phyloP scores from a whole-genome alignment of 768 basidiomycete species.

The Fistulinella prunicolor region DNA sequence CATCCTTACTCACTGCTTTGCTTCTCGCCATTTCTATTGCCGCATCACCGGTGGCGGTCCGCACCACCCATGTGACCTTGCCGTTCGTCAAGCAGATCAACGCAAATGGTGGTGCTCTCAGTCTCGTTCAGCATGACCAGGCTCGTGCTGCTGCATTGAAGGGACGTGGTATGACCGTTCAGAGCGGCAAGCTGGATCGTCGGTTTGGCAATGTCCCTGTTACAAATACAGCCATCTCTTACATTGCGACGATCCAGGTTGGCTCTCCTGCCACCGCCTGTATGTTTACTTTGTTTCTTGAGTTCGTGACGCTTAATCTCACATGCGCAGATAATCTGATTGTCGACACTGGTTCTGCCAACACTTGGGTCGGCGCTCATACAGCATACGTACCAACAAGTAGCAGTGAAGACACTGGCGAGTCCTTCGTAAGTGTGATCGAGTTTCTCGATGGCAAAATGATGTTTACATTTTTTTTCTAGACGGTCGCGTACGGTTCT shows the following conservation, averaged over 20 bases:
- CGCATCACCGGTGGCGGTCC: constrained; percentile 42
- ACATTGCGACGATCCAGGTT: constrained; percentile 42
- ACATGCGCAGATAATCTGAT: constrained; percentile 45
- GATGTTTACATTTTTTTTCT: background rate
- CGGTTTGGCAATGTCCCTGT: constrained; percentile 33
- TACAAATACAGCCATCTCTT: constrained; percentile 40
- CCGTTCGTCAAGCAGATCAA: constrained; percentile 54
- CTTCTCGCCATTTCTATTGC: constrained; percentile 45
- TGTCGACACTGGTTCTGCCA: constrained; percentile 62
- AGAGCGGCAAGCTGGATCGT: constrained; percentile 12
- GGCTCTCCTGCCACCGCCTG: constrained; percentile 55
- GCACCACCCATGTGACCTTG: constrained; percentile 41
- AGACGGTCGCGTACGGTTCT: constrained; percentile 59
- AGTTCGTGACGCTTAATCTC: background rate
- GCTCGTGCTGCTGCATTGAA: constrained; percentile 46
- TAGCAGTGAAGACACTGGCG: constrained; percentile 44
- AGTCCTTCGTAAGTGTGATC: constrained; percentile 43
- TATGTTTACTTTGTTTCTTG: constrained; percentile 21
- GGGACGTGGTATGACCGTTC: constrained; percentile 36
- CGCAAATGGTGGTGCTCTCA: constrained; percentile 42
- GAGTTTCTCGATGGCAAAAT: background rate
- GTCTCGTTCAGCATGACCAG: constrained; percentile 50
- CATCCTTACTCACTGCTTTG: constrained; percentile 42
- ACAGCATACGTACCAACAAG: constrained; percentile 44
- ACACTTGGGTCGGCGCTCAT: constrained; percentile 66